Base-by-base conservation (phyloP, 306 rosid genomes). In the Cicer judaicum region DNA sequence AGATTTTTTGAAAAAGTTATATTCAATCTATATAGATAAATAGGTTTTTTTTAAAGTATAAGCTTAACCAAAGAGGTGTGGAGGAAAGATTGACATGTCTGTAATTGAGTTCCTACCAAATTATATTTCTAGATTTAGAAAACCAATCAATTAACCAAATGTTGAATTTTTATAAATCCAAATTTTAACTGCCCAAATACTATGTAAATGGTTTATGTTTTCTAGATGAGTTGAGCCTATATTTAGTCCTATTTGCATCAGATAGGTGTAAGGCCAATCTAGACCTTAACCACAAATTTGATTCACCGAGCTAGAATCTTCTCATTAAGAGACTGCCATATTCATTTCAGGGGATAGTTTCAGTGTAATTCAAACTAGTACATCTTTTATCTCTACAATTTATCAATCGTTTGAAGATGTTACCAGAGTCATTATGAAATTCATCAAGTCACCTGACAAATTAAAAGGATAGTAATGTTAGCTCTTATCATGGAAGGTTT, bases 391-490 rank as follows among this genome's bases (percentile, higher is more conserved):
- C 72, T 60, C 78, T 64, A 63, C 43, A 78, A 48, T 50, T 19
- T 44, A 46, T 15, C 60, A 67, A 60, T 61, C 14, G 8, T 78
- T 53, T 68, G 53, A 44, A 47, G 36, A 73, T 47, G 80, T 46
- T 36, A 60, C 8, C 71, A 56, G 10, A 48, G 54, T 42, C 61
- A 77, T 40, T 47, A 39, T 1, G 55, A 8, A 77, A 47, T 48
- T 72, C 53, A 72, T 73, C 62, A 49, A 13, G 36, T 65, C 68
- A 73, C 71, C 79, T 77, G 71, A 67, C 19, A 71, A 50, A 66
- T 67, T 40, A 59, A 77, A 1, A 9, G 44, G 47, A 68, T 54
- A 52, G 52, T 64, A 57, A 34, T 39, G 16, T 39, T 64, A 75
- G 75, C 55, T 47, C 74, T 62, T 43, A 11, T 15, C 48, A 39